Evolutionary conservation across 768 basidiomycete species (phyloP), one percentile per base, ranked within the genome.

Genomic region (Suillus paluster): DNA sequence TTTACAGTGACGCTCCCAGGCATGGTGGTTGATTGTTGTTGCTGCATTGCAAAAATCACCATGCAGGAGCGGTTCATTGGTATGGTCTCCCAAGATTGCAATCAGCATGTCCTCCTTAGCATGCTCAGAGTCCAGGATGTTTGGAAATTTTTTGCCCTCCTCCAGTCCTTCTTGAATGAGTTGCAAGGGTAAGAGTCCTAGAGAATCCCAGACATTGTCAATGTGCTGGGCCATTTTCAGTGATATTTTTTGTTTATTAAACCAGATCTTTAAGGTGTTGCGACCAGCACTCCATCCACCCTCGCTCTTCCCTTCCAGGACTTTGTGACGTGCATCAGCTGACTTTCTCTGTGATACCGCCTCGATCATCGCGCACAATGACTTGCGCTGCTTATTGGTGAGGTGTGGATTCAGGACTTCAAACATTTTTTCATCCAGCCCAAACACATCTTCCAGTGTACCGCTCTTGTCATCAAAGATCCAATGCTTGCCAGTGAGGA

Each of bases 1-100:
- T 34, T 59, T 59, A n/a, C 58, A 46, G 8, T 59, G 48, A n/a
- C 58, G 58, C 34, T 59, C 58, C 58, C 58, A 59, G 1, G 42
- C 34, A 9, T 59, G 58, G 10, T 59, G 58, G 3, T 46, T 25
- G 27, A 59, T 48, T 15, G 5, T 10, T 0, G 12, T 23, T 0
- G 1, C 2, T 2, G 38, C 33, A 5, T 44, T 17, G 0, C 36
- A 14, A 30, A 57, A 45, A 15, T 42, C 39, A 3, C 57, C 57
- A 25, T 42, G 57, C 21, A 4, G n/a, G 10, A 1, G 4, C 4
- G 5, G 44, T 11, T 45, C 44, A 10, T 21, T n/a, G 0, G 44
- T n/a, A n/a, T 45, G n/a, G 2, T 45, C 44, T 1, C 44, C 44
- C 3, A 4, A 4, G 12, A 45, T 5, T 11, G 21, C 44, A 11